Evolutionary conservation across 148 eudicot species (phyloP).

Genomic region (Rhododendron kiyosumense): DNA sequence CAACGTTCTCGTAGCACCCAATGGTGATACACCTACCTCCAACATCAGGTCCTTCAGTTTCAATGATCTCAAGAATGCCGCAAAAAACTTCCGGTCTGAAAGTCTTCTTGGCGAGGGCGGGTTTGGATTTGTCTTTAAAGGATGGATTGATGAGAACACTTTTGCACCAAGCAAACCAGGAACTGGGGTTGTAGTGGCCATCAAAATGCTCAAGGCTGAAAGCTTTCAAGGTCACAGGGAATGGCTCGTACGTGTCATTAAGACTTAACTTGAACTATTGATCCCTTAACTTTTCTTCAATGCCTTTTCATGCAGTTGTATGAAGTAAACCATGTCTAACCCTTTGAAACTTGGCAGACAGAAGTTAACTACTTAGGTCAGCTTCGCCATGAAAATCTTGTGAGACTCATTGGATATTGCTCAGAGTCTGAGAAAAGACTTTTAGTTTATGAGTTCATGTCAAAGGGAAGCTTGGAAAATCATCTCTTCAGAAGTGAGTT

Average conservation of each 20-base stretch:
- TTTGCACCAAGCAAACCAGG: constrained; percentile 69
- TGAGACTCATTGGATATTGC: constrained; percentile 77
- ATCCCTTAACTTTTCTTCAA: not conserved
- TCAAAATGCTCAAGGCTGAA: constrained; percentile 76
- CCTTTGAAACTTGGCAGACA: constrained; percentile 41
- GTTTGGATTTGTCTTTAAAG: constrained; percentile 77
- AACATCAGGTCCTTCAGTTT: constrained; percentile 55
- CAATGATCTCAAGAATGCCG: constrained; percentile 61
- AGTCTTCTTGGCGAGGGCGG: constrained; percentile 90
- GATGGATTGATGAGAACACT: constrained; percentile 77
- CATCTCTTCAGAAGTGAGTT: constrained; percentile 78
- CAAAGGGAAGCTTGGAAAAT: constrained; percentile 86
- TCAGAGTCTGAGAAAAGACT: constrained; percentile 66
- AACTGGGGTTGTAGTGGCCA: constrained; percentile 79
- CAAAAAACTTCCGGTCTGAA: constrained; percentile 69
- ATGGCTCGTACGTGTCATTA: constrained; percentile 66
- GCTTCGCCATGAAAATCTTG: constrained; percentile 69
- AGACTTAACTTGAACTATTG: not conserved
- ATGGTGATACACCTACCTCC: constrained; percentile 52
- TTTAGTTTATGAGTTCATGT: constrained; percentile 82
- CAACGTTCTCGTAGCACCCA: constrained; percentile 23
- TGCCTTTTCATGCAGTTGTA: not conserved
- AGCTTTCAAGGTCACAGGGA: constrained; percentile 90
- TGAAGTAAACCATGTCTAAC: not conserved
- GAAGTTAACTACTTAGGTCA: constrained; percentile 76